Evolutionary conservation across 2,329 filamentous ascomycete genomes (phyloP).

Genomic region (Fusarium graminum): DNA sequence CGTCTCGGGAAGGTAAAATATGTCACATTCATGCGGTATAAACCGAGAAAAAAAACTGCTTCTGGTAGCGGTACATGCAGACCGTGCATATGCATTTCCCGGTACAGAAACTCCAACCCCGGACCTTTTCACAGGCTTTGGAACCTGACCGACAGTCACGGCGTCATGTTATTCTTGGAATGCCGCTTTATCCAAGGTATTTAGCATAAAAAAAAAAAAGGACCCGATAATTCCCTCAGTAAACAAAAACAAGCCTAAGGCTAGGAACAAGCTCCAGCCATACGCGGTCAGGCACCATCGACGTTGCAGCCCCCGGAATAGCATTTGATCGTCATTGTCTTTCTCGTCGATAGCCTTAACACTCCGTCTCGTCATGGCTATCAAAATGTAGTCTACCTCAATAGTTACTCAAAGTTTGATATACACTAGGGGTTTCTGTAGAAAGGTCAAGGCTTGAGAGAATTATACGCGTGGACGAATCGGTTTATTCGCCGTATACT

Average conservation of each 20-base stretch:
- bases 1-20: conserved; percentile 15
- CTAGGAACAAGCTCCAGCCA: conserved; percentile 17
- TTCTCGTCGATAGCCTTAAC: neutral
- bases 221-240: conserved; percentile 35
- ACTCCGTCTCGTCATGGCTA: neutral
- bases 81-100: conserved; percentile 1
- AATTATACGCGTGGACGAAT: conserved; percentile 8
- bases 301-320: neutral
- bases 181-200: conserved; percentile 2
- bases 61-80: conserved; percentile 6
- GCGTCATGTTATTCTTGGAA: conserved; percentile 27
- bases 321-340: neutral
- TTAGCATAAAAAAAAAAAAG: neutral
- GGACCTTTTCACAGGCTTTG: conserved; percentile 10
- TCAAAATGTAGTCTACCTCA: too few species aligned
- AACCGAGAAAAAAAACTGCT: neutral
- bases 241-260: conserved; percentile 9
- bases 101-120: conserved; percentile 3
- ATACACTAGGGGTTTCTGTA: too few species aligned
- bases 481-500: conserved; percentile 1
- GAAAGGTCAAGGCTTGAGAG: too few species aligned
- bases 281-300: conserved; percentile 37
- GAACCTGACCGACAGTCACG: conserved; percentile 35
- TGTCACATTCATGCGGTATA: conserved; percentile 5
- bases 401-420: too few species aligned